Conservation (phyloP, 306 rosid genomes). For the Inga leiocalycina region DNA sequence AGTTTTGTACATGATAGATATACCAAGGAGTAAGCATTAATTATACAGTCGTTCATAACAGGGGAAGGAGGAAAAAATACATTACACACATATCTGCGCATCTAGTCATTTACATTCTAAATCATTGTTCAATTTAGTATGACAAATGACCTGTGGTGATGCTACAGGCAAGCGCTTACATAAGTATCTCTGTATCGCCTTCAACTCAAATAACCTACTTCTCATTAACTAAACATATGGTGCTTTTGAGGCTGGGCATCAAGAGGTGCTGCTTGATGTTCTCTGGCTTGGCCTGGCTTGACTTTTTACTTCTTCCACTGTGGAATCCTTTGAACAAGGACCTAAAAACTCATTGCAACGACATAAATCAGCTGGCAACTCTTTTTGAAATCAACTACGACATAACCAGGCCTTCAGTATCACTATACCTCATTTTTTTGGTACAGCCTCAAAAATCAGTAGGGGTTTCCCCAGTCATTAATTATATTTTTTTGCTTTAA, state of each 20-base stretch:
- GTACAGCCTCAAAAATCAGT: neutral
- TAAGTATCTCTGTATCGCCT: constrained; percentile 13
- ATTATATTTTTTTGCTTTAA: neutral
- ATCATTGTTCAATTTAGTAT: neutral
- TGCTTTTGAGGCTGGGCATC: constrained; percentile 15
- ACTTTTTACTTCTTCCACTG: constrained; percentile 46
- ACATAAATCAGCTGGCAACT: neutral
- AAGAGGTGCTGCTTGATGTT: constrained; percentile 2
- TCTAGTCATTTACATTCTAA: neutral
- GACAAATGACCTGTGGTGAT: neutral
- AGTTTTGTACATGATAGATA: neutral
- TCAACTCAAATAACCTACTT: neutral
- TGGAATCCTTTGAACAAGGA: constrained; percentile 55
- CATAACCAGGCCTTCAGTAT: neutral
- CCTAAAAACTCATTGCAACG: constrained; percentile 30
- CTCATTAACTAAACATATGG: constrained; percentile 3
- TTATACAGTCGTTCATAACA: constrained; percentile 10
- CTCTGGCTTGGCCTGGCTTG: constrained; percentile 11
- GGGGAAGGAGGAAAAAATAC: neutral
- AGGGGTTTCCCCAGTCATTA: neutral
- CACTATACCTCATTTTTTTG: neutral
- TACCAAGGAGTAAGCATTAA: neutral
- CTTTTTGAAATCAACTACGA: neutral
- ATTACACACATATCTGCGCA: constrained; percentile 14
- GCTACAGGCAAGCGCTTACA: neutral